Percentiles rank a stretch among this genome's conserved stretches.
These are phyloP conservation scores for Pichia rugopelliculosa DNA, from an alignment of 805 yeast genomes.

Conservation along the genomic window DNA sequence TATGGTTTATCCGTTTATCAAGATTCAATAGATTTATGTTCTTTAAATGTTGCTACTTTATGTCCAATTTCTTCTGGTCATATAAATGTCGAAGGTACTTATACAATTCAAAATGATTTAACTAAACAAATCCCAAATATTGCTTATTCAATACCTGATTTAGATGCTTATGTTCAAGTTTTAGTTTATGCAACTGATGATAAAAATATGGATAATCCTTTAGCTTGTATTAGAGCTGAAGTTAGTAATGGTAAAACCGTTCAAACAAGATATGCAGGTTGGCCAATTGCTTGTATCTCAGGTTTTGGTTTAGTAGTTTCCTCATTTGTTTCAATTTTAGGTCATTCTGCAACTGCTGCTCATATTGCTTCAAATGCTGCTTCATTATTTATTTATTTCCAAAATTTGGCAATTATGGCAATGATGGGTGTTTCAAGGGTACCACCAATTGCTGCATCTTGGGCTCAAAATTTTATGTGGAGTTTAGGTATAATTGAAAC, in stretches of 20 bases:
- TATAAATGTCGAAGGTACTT: slow-evolving; percentile 50
- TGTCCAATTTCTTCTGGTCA: slow-evolving; percentile 91
- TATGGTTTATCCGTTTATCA: slow-evolving; percentile 69
- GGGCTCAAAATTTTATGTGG: slow-evolving; percentile 93
- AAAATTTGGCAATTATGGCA: slow-evolving; percentile 80
- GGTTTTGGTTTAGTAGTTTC: slow-evolving; percentile 84
- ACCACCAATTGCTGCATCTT: slow-evolving; percentile 91
- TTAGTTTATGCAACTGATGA: slow-evolving; percentile 47
- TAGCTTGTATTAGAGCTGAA: slow-evolving; percentile 91
- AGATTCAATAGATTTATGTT: slow-evolving; percentile 57
- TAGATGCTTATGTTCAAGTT: slow-evolving; percentile 86
- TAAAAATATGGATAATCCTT: slow-evolving; percentile 34
- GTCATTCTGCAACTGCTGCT: slow-evolving; percentile 89
- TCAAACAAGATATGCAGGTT: slow-evolving; percentile 81
- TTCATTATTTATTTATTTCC: slow-evolving; percentile 89
- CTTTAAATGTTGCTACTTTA: slow-evolving; percentile 40
- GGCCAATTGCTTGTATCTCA: slow-evolving; percentile 93
- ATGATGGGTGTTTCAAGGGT: slow-evolving; percentile 92
- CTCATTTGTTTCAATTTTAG: slow-evolving; percentile 77
- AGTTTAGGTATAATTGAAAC: slow-evolving; percentile 84
- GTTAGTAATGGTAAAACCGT: slow-evolving; percentile 88
- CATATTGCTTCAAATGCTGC: slow-evolving; percentile 96
- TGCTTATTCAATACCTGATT: slow-evolving; percentile 87
- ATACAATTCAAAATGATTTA: slow-evolving; percentile 35
- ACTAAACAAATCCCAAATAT: slow-evolving; percentile 59